Conservation (phyloP, 129 eudicot genomes). For the Flaveria robusta region DNA sequence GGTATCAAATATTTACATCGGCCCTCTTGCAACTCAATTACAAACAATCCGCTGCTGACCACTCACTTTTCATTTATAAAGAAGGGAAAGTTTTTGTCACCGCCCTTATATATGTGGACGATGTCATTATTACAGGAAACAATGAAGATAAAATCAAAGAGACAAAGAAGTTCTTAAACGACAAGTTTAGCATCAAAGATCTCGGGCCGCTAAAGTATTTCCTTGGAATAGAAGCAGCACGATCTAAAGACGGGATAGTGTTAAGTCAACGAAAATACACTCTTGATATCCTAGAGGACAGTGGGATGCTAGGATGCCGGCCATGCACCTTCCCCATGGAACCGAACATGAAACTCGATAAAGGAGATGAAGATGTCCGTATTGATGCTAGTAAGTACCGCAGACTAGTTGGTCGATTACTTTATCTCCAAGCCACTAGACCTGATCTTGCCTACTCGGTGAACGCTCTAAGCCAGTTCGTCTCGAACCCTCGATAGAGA, state of each 20-base stretch:
- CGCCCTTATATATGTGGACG: constrained; percentile 13
- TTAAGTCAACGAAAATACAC: neutral
- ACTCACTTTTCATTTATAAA: neutral
- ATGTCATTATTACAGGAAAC: constrained; percentile 8
- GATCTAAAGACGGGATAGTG: neutral
- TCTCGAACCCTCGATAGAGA: neutral
- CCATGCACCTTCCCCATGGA: neutral
- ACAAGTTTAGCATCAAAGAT: constrained; percentile 18
- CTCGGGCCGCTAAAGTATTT: constrained; percentile 14
- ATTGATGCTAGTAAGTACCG: too few species aligned
- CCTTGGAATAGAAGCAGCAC: constrained; percentile 7
- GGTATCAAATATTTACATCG: neutral
- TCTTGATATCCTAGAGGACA: neutral
- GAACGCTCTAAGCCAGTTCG: neutral
- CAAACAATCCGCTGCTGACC: neutral
- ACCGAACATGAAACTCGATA: neutral
- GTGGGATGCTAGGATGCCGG: neutral
- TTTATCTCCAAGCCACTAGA: constrained; percentile 5
- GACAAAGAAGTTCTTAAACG: neutral
- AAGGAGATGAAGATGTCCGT: neutral
- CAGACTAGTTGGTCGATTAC: too few species aligned
- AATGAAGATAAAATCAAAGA: neutral
- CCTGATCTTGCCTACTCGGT: neutral
- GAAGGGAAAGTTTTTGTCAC: neutral
- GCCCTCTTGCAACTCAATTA: neutral